Base-by-base conservation (phyloP, 345 rosid species). In the Ceriops tagal region DNA sequence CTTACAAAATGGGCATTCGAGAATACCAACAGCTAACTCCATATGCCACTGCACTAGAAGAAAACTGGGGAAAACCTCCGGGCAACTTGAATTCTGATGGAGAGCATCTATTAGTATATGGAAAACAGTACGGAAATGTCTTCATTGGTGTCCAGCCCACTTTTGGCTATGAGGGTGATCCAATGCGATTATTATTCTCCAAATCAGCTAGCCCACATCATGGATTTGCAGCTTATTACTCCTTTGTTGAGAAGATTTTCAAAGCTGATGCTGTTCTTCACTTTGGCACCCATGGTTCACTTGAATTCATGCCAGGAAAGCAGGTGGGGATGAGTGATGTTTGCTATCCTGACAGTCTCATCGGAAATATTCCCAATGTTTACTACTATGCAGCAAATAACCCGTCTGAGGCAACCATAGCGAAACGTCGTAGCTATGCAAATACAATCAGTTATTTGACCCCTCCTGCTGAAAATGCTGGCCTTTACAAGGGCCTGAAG, bases 311-410 rank as follows among this genome's bases (percentile, higher is more conserved):
- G 99, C 99, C 99, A 0, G 99, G 99, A 67, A 95, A 95, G 81
- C 99, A 95, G 86, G 99, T 95, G 76, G 99, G 99, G 62, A 95
- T 95, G 99, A 95, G 99, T 24, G 99, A 95, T 58, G 96, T 70
- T 58, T 95, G 99, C 68, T 95, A 69, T 75, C 99, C 99, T 0
- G 99, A 95, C 68, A 92, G 97, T 80, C 97, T 95, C 43, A 95
- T 95, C 3, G 99, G 99, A 63, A 95, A 95, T 61, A 95, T 95
- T 37, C 99, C 99, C 9, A 95, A 95, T 73, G 89, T 95, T 0
- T 95, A 95, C 73, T 95, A 95, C 62, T 95, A 95, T 37, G 99
- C 99, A 7, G 97, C 99, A 0, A 95, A 95, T 65, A 95, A 95
- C 57, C 99, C 99, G 6, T 95, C 99, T 2, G 99, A 95, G 81